Conservation (phyloP, 2,329 filamentous ascomycete genomes). For the Sporothrix curviconia region DNA sequence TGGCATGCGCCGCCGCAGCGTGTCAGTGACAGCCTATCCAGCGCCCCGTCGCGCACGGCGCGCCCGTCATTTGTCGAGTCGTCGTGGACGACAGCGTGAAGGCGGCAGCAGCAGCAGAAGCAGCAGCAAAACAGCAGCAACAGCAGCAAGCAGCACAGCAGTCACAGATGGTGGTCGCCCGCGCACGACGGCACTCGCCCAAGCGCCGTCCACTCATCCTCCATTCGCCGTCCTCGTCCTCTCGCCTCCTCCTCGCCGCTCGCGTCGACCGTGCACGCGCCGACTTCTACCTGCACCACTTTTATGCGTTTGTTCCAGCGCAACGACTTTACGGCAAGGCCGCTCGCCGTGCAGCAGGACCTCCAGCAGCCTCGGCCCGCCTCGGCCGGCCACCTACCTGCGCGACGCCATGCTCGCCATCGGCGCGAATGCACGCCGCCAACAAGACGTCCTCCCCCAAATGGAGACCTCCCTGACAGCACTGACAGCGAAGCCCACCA, state of each 20-base stretch:
- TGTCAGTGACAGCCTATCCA: neutral
- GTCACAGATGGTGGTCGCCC: no score
- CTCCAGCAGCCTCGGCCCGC: neutral
- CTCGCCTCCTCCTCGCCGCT: no score
- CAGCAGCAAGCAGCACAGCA: no score
- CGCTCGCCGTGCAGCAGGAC: neutral
- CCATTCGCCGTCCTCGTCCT: no score
- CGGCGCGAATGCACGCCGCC: neutral
- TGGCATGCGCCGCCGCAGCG: neutral
- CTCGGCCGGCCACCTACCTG: neutral
- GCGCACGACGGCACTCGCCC: no score
- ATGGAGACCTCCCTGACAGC: no score
- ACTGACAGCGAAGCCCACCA: no score
- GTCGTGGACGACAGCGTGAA: neutral
- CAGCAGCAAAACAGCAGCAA: neutral
- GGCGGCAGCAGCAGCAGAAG: no score
- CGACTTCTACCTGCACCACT: neutral
- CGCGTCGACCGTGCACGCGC: neutral
- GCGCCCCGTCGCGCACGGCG: neutral
- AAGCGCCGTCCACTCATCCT: neutral
- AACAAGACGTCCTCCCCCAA: no score
- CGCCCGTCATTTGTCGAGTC: neutral
- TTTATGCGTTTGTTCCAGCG: neutral
- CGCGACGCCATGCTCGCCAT: neutral
- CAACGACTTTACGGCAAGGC: conserved; percentile 1